These are phyloP conservation scores for Rhizoclosmatium globosum DNA, from an alignment of 192 early-diverging fungal genomes.

Conservation along the genomic window DNA sequence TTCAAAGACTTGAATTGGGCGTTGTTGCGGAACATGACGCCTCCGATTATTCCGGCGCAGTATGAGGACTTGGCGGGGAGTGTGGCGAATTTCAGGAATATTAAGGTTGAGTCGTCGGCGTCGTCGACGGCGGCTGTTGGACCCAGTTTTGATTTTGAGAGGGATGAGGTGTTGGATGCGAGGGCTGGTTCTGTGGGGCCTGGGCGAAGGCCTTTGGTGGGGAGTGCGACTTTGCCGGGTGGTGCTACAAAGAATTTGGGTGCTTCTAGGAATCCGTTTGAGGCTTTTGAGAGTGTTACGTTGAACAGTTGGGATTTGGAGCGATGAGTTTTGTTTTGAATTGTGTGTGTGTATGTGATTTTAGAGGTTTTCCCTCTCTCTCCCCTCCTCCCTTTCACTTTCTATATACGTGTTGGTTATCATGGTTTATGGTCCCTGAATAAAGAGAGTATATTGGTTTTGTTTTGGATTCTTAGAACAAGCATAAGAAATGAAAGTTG, in stretches of 20 bases:
- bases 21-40: conserved; percentile 80
- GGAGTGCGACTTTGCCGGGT: conserved; percentile 11
- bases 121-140: not conserved
- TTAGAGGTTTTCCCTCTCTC: too few relatives aligned
- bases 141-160: conserved; percentile 34
- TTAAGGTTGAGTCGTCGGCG: not conserved
- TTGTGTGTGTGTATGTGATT: too few relatives aligned
- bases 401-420: too few relatives aligned
- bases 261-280: conserved; percentile 22
- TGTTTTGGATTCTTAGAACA: too few relatives aligned
- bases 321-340: not conserved
- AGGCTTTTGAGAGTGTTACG: conserved; percentile 29
- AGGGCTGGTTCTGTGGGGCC: not conserved
- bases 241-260: not conserved
- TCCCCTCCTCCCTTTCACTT: too few relatives aligned
- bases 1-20: conserved; percentile 96
- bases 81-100: conserved; percentile 30
- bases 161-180: conserved; percentile 3
- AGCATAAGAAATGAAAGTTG: too few relatives aligned
- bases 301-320: conserved; percentile 23
- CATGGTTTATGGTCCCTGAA: too few relatives aligned
- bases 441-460: too few relatives aligned
- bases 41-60: conserved; percentile 60
- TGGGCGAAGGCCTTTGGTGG: not conserved
- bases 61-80: conserved; percentile 14